These are phyloP conservation scores for Penicillium sp. DNA, from an alignment of 2,329 filamentous ascomycete genomes.

Conservation along the genomic window DNA sequence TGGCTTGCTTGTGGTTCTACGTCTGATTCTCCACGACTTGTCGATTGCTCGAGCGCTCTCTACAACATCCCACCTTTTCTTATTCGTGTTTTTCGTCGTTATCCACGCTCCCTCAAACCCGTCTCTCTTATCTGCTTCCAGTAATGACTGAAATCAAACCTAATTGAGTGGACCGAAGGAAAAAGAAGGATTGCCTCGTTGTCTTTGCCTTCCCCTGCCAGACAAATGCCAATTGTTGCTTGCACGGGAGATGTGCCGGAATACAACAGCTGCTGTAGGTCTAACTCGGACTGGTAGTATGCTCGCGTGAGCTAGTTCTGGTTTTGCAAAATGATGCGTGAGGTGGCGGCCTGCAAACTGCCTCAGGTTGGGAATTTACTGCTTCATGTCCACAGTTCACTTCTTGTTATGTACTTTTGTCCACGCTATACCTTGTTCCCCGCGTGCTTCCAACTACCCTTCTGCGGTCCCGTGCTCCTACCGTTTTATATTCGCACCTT, in stretches of 20 bases:
- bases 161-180: constrained; percentile 32
- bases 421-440: constrained; percentile 42
- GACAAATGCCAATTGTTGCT: constrained; percentile 30
- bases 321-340: constrained; percentile 31
- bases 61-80: constrained; percentile 29
- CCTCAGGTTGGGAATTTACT: constrained; percentile 26
- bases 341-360: constrained; percentile 27
- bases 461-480: constrained; percentile 29
- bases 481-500: constrained; percentile 28
- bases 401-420: constrained; percentile 48
- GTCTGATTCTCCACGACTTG: constrained; percentile 33
- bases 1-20: constrained; percentile 28
- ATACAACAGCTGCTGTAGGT: constrained; percentile 25
- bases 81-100: constrained; percentile 35
- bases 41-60: constrained; percentile 35
- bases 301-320: constrained; percentile 27
- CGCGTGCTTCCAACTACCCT: constrained; percentile 32
- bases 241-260: constrained; percentile 32
- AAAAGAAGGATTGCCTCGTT: constrained; percentile 28
- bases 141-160: constrained; percentile 37
- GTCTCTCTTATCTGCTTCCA: constrained; percentile 37
- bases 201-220: constrained; percentile 25
- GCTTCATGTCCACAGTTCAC: constrained; percentile 36
- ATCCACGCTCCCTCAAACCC: constrained; percentile 37
- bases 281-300: constrained; percentile 20